Conservation (phyloP, 441 rosid species). For the Erodium moschatum region DNA sequence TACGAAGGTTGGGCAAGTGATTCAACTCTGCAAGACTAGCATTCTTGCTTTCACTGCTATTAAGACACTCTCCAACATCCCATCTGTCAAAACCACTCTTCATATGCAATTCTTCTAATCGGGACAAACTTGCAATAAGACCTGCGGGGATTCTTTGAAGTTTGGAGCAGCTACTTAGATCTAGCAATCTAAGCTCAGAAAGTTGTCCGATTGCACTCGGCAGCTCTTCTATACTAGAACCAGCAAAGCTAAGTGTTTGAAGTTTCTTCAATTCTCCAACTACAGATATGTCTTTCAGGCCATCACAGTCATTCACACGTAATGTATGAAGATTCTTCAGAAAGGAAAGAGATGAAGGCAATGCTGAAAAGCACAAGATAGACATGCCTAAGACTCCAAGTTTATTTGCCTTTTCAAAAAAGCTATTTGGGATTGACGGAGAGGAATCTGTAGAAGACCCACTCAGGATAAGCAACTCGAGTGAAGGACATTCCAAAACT, state of each 20-base stretch:
- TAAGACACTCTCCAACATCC: background rate
- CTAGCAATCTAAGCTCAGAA: conserved; percentile 5
- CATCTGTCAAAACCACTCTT: background rate
- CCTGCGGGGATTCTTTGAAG: background rate
- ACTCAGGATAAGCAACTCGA: background rate
- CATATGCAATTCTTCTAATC: conserved; percentile 7
- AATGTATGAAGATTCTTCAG: conserved; percentile 22
- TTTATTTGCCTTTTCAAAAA: background rate
- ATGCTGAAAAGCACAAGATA: background rate
- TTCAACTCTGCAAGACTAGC: background rate
- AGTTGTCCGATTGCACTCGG: conserved; percentile 17
- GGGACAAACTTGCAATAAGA: background rate
- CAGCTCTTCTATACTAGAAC: background rate
- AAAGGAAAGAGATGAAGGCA: conserved; percentile 16
- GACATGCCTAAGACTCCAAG: conserved; percentile 19
- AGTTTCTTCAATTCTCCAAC: conserved; percentile 21
- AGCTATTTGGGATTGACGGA: background rate
- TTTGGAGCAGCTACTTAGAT: background rate
- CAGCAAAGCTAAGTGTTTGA: background rate
- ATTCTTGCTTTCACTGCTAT: background rate
- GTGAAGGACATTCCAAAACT: background rate
- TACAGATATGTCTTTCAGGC: conserved; percentile 3
- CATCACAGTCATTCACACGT: background rate
- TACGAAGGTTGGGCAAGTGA: background rate
- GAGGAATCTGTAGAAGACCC: too few relatives aligned